Evolutionary conservation across 2,329 filamentous ascomycete genomes (phyloP), one percentile per base, ranked within the genome.

Genomic region (Stemphylium vesicarium): DNA sequence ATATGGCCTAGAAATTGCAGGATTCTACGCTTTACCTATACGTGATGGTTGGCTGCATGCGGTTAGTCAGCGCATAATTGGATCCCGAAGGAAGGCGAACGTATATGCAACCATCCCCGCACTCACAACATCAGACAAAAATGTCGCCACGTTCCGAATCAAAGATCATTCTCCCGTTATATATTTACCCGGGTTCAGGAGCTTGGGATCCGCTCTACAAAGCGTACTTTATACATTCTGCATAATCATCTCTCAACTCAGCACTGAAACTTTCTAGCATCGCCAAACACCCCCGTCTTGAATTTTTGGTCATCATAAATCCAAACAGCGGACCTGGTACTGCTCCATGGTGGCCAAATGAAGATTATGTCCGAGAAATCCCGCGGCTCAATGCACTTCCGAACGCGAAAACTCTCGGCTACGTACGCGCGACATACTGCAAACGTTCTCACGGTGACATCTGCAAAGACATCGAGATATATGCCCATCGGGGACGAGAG

Each of bases 251-350:
- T 4, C 16, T 1, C 11, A 10, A 29, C 26, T 11, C 12, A 2
- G 31, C n/a, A 13, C 37, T 50, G 20, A 53, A 18, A 15, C 11
- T 4, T 8, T 42, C 11, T n/a, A 69, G 66, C n/a, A 46, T 69
- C 15, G 41, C 38, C n/a, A 26, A 47, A 7, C 29, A 79, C 52
- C 76, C 77, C 4, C 56, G 73, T 33, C 69, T 78, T 53, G 67
- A 80, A 43, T 84, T 84, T 62, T 79, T 82, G n/a, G 72, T 83
- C 3, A 76, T 80, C 44, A 76, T 83, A 47, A 84, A 84, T 48
- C 80, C 78, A 61, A 76, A 74, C 53, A 72, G 52, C 37, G 84
- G 72, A 56, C 83, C 78, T 62, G 83, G 81, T 62, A 73, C 62
- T 20, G 56, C 70, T 15, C 64, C 76, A 5, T 66, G 80, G 63